Base-by-base conservation (phyloP, 1,284 basidiomycete genomes). In the Cronartium quercuum region DNA sequence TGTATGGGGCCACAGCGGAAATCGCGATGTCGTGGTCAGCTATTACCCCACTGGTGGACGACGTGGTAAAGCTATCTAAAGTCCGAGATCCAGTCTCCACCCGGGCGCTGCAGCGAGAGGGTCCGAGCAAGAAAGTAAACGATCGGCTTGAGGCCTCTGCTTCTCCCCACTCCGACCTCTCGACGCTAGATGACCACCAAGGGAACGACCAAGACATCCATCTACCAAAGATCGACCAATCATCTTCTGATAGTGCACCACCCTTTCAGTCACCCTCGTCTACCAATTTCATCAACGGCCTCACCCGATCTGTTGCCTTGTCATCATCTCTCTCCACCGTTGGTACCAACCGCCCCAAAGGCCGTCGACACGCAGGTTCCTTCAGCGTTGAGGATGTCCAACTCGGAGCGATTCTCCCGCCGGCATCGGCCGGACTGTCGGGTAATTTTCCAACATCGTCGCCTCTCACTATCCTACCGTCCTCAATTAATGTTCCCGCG, bases 361-460 rank as follows among this genome's bases (percentile, higher is more conserved):
- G 86, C 0, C 79, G 92, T n/a, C 85, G 93, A 29, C 91, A 95
- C 81, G 93, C 91, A 1, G 93, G 93, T 6, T 95, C 92, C 0
- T 96, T 95, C 84, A 94, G 91, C 77, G 89, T 86, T 42, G 90
- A 92, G 80, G 93, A 96, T 81, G 90, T 96, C 0, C 89, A 94
- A 81, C 88, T 91, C 71, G 93, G 93, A 44, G 91, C 89, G 82
- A 85, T 87, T 69, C 83, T 95, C 77, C 90, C 91, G 0, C 79
- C 80, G 10, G 82, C 83, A 6, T 80, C 81, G 68, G 76, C 70
- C 66, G 58, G 18, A 41, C 37, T 60, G 68, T 38, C 58, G 76
- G 76, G 24, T 55, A 55, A 47, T 64, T 70, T 65, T 58, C 64
- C 41, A 47, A 57, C 7, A 40, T 35, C 66, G 63, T 47, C 73